Conservation (phyloP, 2,329 filamentous ascomycete species). For the Monilinia fructigena region DNA sequence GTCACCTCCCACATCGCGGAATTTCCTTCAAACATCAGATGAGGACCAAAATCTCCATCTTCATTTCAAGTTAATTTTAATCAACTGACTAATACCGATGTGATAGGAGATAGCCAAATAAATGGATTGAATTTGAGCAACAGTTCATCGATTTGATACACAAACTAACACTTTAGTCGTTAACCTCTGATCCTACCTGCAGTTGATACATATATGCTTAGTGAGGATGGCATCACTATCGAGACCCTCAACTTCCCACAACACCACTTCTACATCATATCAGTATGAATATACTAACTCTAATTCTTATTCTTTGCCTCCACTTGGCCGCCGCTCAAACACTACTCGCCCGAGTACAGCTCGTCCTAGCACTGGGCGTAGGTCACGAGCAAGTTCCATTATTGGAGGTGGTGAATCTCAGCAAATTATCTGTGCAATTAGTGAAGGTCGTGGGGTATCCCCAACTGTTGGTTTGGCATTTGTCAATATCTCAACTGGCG, state of each 20-base stretch:
- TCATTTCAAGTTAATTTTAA: background rate
- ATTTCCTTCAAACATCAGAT: too few species aligned
- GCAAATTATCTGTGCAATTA: constrained; percentile 82
- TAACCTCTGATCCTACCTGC: background rate
- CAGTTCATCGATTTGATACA: constrained; percentile 23
- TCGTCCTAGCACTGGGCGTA: constrained; percentile 36
- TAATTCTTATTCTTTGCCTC: constrained; percentile 30
- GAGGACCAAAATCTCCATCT: background rate
- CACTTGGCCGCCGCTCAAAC: constrained; percentile 31
- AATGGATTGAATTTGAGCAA: background rate
- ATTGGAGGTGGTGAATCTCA: constrained; percentile 54
- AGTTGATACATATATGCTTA: background rate
- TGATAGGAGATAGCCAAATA: background rate
- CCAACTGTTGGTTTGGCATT: constrained; percentile 84
- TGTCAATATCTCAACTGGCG: constrained; percentile 80
- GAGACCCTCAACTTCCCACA: constrained; percentile 34
- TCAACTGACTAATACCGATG: too few species aligned
- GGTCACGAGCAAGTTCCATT: constrained; percentile 36
- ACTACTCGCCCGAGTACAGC: constrained; percentile 36
- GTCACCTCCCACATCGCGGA: too few species aligned
- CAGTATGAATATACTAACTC: constrained; percentile 37
- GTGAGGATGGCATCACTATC: constrained; percentile 28
- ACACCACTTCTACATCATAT: constrained; percentile 33
- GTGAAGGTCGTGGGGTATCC: constrained; percentile 81
- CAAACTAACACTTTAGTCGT: constrained; percentile 26